Conservation (phyloP, 2,329 filamentous ascomycete genomes). For the Aspergillus sergii region DNA sequence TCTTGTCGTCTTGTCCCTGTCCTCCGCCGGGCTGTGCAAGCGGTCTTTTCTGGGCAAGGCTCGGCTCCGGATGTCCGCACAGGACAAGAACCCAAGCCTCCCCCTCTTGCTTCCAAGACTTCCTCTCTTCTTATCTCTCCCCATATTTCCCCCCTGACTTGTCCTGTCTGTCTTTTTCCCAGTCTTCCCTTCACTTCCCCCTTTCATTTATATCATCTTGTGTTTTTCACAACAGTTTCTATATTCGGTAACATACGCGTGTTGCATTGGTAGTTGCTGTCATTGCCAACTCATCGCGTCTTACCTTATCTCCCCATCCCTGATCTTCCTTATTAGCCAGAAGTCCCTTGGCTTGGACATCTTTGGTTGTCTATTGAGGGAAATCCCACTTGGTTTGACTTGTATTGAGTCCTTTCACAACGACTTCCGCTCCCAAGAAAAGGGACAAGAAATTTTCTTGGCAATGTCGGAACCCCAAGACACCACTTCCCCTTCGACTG, state of each 20-base stretch:
- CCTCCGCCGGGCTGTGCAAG: constrained; percentile 36
- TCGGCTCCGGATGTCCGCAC: constrained; percentile 26
- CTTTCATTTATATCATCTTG: constrained; percentile 10
- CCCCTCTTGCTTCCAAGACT: constrained; percentile 22
- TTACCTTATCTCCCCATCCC: background rate
- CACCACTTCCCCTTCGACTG: constrained; percentile 29
- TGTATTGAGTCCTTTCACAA: constrained; percentile 16
- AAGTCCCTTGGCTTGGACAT: constrained; percentile 8
- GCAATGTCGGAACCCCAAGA: constrained; percentile 45
- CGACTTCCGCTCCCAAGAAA: constrained; percentile 35
- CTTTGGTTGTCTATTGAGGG: background rate
- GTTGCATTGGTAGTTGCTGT: constrained; percentile 5
- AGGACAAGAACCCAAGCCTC: constrained; percentile 25
- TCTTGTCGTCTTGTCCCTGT: constrained; percentile 34
- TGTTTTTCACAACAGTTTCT: constrained; percentile 7
- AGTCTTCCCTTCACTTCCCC: constrained; percentile 9
- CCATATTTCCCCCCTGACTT: constrained; percentile 10
- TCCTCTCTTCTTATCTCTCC: constrained; percentile 17
- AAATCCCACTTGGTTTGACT: background rate
- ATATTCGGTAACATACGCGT: constrained; percentile 10
- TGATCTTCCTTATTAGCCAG: background rate
- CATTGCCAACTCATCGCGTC: constrained; percentile 11
- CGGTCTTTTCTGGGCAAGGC: constrained; percentile 40
- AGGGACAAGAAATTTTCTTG: constrained; percentile 41
- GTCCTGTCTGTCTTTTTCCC: constrained; percentile 9